Evolutionary conservation across 352 stramenopile genomes (phyloP), one percentile per base, ranked within the genome.

Genomic region (Phytophthora parvispora): DNA sequence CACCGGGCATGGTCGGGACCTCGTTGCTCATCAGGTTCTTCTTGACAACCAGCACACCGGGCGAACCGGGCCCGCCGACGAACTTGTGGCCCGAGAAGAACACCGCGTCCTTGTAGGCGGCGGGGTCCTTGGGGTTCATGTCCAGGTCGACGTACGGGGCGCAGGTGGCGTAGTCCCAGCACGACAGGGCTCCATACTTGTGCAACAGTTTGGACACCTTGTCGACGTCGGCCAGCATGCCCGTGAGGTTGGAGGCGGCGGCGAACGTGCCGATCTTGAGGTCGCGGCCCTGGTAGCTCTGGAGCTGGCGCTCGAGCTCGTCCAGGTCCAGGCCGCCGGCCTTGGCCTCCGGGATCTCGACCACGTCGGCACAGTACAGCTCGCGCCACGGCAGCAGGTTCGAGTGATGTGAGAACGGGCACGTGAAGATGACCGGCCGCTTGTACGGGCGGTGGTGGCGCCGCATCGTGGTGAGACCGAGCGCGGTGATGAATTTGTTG

Each of bases 51-150:
- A 99, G 83, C 4, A 99, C 89, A 15, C 97, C 97, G 0, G 97
- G 92, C 5, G 93, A 97, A 9, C 91, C 93, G 1, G 92, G 89
- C 2, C 97, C 98, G 47, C 98, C 98, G 12, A 99, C 67, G 48
- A 99, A 97, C 74, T 99, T 99, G 87, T 99, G 98, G 7, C 94
- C 92, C 4, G 88, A 98, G 56, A 99, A 93, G 75, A 98, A 98
- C 29, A 99, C 82, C 0, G 97, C 98, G 78, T 99, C 97, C 69
- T 98, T 98, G 60, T 92, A 84, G n/a, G 75, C 71, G 9, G 18
- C 61, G 8, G 60, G 43, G 45, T 71, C 58, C 34, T 83, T 77
- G 24, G 97, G 95, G 86, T 99, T 99, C 96, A 99, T 99, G 78
- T 99, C 82, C 42, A 99, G 92, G 2, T 82, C 64, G 7, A 97